Evolutionary conservation across 2,329 filamentous ascomycete species (phyloP).

Genomic region (Dothideomycetidae sp.): DNA sequence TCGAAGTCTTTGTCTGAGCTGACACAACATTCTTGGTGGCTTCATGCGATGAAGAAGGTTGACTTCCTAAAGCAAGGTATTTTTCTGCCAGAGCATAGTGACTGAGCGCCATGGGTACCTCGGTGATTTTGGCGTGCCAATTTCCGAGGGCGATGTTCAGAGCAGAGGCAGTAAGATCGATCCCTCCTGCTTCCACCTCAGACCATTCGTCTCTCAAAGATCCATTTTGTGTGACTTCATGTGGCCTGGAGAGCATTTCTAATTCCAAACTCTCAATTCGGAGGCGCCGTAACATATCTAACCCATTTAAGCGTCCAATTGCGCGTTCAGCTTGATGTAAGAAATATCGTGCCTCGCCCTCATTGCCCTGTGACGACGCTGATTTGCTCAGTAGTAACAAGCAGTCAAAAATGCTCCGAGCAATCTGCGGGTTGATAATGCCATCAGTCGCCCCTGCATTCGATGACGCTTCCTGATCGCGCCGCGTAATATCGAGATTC

Average conservation of each 20-base stretch:
- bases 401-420: neutral
- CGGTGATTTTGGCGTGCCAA: conserved; percentile 1
- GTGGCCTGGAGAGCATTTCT: neutral
- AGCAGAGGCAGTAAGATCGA: neutral
- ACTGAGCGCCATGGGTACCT: neutral
- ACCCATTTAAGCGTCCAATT: neutral
- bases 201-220: neutral
- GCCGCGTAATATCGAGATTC: neutral
- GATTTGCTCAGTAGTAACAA: neutral
- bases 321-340: neutral
- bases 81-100: conserved; percentile 1
- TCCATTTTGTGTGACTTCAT: neutral
- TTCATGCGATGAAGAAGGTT: too few relatives aligned
- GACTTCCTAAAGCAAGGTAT: too few relatives aligned
- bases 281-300: neutral
- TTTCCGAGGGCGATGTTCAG: conserved; percentile 1
- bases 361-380: neutral
- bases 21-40: too few relatives aligned
- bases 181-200: neutral
- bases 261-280: neutral
- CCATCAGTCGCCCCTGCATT: too few relatives aligned
- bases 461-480: too few relatives aligned
- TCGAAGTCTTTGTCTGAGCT: too few relatives aligned
- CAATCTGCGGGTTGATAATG: too few relatives aligned
- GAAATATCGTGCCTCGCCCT: neutral